phyloP scores from a whole-genome alignment of 495 filamentous ascomycete species.

The Parmelia sp. region DNA sequence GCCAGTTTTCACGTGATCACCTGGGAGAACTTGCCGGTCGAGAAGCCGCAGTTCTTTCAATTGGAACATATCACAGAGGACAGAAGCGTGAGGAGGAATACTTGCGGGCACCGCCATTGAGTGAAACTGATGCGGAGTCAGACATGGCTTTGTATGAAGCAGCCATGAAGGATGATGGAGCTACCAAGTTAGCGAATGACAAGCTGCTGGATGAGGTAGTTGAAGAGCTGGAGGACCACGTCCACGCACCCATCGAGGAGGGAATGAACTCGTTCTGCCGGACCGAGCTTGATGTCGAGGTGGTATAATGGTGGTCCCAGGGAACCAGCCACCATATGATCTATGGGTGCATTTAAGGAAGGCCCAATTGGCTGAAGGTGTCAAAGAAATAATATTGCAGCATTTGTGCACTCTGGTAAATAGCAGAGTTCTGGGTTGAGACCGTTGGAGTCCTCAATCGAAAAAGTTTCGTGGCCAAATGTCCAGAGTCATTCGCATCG shows the following conservation, averaged over 20 bases:
- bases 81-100: conserved; percentile 27
- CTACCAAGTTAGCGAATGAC: conserved; percentile 12
- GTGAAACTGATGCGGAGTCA: conserved; percentile 22
- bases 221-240: conserved; percentile 15
- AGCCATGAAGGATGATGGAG: conserved; percentile 25
- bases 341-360: neutral
- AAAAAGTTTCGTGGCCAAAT: neutral
- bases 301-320: neutral
- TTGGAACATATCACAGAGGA: conserved; percentile 18
- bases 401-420: neutral
- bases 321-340: neutral
- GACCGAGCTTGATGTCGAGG: neutral
- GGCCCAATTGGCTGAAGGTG: neutral
- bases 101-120: conserved; percentile 21
- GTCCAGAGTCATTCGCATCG: neutral
- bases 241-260: conserved; percentile 1
- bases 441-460: neutral
- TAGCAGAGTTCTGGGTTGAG: neutral
- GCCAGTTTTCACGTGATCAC: conserved; percentile 9
- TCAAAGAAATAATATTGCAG: neutral
- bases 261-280: neutral
- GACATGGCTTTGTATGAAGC: conserved; percentile 24
- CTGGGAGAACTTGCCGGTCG: conserved; percentile 25
- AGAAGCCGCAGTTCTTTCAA: conserved; percentile 12
- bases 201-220: conserved; percentile 20